A percentile compares a stretch with the other conserved stretches of the same genome.
Evolutionary conservation across 2,329 filamentous ascomycete species (phyloP).

Genomic region (Sclerotinia minor): DNA sequence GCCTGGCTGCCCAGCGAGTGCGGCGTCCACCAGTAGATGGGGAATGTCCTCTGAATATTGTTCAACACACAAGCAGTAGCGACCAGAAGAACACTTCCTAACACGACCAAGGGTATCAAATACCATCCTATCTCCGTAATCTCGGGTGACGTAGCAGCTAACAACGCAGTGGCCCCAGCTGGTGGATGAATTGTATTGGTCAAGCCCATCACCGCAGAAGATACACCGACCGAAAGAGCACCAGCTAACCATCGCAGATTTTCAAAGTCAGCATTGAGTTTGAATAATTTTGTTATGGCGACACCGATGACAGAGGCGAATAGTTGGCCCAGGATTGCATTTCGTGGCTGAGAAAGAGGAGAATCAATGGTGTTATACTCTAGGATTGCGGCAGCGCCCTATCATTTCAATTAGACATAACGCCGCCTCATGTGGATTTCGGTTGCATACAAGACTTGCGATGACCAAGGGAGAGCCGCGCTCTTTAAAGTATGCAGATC

Average conservation of each 20-base stretch:
- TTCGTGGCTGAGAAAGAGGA: constrained; percentile 71
- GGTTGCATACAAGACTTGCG: constrained; percentile 65
- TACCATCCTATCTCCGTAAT: constrained; percentile 65
- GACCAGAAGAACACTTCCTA: constrained; percentile 63
- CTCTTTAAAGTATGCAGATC: constrained; percentile 52
- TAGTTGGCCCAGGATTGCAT: constrained; percentile 66
- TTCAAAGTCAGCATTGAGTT: constrained; percentile 48
- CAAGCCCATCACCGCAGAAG: constrained; percentile 65
- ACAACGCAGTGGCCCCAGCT: constrained; percentile 70
- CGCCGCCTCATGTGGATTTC: not conserved
- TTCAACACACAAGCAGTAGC: constrained; percentile 63
- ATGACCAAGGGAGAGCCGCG: constrained; percentile 61
- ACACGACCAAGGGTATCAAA: constrained; percentile 61
- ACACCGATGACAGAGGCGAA: constrained; percentile 63
- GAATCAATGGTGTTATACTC: constrained; percentile 72
- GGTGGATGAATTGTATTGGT: constrained; percentile 75
- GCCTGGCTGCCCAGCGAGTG: not conserved
- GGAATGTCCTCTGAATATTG: constrained; percentile 64
- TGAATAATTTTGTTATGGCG: constrained; percentile 64
- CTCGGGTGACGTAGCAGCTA: constrained; percentile 61
- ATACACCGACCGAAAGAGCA: constrained; percentile 62
- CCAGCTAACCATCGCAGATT: constrained; percentile 63
- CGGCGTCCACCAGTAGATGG: constrained; percentile 59
- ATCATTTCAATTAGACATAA: constrained; percentile 15
- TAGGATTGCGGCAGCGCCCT: constrained; percentile 71